phyloP scores from a whole-genome alignment of 148 eudicot genomes.

The Rhododendron ferrugineum region DNA sequence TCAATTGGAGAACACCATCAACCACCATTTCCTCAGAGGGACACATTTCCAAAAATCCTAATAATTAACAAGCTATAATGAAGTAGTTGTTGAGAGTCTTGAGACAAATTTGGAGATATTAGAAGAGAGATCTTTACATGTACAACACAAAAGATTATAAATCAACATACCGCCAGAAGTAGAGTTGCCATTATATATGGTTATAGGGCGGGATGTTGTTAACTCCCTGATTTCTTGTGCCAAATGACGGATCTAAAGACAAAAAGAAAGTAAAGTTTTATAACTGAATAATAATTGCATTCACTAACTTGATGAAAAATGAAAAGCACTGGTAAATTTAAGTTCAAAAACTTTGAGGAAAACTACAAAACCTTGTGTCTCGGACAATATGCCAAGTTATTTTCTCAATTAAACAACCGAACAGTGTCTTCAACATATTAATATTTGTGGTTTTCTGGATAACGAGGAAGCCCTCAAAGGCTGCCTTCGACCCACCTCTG shows the following conservation, averaged over 20 bases:
- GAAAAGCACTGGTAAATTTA: neutral
- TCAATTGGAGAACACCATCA: neutral
- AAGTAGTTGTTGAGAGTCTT: neutral
- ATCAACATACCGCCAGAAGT: conserved; percentile 52
- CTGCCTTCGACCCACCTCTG: neutral
- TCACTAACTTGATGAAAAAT: neutral
- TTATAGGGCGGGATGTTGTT: conserved; percentile 59
- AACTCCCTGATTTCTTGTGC: conserved; percentile 81
- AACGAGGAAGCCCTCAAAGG: neutral
- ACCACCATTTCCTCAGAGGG: neutral
- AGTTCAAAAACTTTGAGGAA: neutral
- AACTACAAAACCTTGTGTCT: neutral
- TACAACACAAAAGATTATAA: conserved; percentile 2
- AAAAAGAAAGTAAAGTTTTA: conserved; percentile 12
- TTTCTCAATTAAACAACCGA: neutral
- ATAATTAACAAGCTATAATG: neutral
- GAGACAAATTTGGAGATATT: neutral
- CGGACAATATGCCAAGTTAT: neutral
- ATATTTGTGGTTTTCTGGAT: neutral
- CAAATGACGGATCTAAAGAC: conserved; percentile 70
- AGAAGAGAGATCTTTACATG: neutral
- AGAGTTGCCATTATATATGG: conserved; percentile 59
- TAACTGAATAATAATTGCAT: neutral
- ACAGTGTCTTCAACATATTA: neutral
- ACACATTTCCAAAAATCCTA: neutral